Evolutionary conservation across 2,329 filamentous ascomycete genomes (phyloP), one percentile per base, ranked within the genome.

Genomic region (Coleophoma eucalyptorum): DNA sequence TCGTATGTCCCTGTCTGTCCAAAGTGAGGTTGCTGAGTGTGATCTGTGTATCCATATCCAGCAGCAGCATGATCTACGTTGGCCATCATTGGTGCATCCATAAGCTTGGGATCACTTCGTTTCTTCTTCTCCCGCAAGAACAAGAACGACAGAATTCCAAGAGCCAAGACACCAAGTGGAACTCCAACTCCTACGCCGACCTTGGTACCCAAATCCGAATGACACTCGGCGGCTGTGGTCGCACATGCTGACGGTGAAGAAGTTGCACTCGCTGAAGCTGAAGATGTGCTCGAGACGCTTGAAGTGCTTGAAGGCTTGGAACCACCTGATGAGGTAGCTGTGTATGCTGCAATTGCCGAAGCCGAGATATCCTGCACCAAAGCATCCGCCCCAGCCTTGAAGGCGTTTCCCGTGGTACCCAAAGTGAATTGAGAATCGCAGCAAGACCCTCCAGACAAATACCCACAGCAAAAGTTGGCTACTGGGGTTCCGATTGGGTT

Each of bases 121-220:
- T 47, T 55, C 19, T 48, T 44, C 10, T 26, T 50, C 41, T 55
- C 56, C n/a, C 53, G 33, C 37, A 50, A 56, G 46, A 55, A 52
- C n/a, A 56, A 40, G 19, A 56, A 52, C 3, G 38, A 48, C 10
- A 58, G 42, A 21, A 56, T 18, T 2, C 56, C 56, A 15, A 50
- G 21, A 5, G 50, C 56, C 20, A 58, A 44, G 12, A 56, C 47
- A 10, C 54, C 52, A 3, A 58, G 51, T 21, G 54, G 56, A 5
- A 56, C 47, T 6, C 54, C 56, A 11, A 56, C 51, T n/a, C 56
- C 56, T 4, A 58, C 20, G 3, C 54, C 52, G n/a, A 58, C 32
- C 44, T 55, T 58, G 18, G 50, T 56, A 21, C 50, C 56, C 12
- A 56, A 21, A 19, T 52, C 45, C 7, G 33, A 26, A 16, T 52